Evolutionary conservation across 306 rosid species (phyloP).

Genomic region (Carpinus fangiana): DNA sequence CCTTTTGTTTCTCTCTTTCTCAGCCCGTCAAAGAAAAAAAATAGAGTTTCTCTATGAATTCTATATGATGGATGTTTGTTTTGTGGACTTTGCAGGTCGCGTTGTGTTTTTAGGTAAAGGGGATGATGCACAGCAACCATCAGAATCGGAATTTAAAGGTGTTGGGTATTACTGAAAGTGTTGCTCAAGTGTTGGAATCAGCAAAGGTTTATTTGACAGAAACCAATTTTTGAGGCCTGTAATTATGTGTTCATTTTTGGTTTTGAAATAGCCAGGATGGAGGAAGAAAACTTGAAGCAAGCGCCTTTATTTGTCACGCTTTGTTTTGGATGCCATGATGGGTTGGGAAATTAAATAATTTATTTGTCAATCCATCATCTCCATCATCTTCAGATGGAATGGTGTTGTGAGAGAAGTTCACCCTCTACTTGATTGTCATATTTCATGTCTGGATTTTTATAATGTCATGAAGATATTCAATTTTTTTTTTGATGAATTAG

Average conservation of each 20-base stretch:
- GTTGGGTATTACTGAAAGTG: slow-evolving; percentile 62
- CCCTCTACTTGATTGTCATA: background rate
- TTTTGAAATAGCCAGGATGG: background rate
- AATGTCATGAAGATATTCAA: background rate
- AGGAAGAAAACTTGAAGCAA: background rate
- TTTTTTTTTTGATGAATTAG: background rate
- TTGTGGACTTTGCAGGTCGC: slow-evolving; percentile 60
- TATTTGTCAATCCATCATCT: background rate
- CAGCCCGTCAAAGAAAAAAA: no score
- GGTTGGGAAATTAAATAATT: background rate
- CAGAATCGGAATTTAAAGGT: slow-evolving; percentile 39
- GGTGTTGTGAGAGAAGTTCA: background rate
- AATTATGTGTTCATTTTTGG: background rate
- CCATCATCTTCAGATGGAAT: background rate
- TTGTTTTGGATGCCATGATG: background rate
- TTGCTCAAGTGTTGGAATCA: background rate
- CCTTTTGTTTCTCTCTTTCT: background rate
- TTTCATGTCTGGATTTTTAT: background rate
- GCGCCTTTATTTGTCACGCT: background rate
- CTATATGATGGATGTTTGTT: slow-evolving; percentile 7
- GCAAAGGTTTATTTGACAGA: background rate
- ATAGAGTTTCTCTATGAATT: slow-evolving; percentile 4
- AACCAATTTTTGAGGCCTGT: background rate
- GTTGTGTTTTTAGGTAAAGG: slow-evolving; percentile 66
- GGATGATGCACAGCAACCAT: slow-evolving; percentile 35